These are phyloP conservation scores for Echria macrotheca DNA, from an alignment of 495 filamentous ascomycete genomes.

Conservation along the genomic window DNA sequence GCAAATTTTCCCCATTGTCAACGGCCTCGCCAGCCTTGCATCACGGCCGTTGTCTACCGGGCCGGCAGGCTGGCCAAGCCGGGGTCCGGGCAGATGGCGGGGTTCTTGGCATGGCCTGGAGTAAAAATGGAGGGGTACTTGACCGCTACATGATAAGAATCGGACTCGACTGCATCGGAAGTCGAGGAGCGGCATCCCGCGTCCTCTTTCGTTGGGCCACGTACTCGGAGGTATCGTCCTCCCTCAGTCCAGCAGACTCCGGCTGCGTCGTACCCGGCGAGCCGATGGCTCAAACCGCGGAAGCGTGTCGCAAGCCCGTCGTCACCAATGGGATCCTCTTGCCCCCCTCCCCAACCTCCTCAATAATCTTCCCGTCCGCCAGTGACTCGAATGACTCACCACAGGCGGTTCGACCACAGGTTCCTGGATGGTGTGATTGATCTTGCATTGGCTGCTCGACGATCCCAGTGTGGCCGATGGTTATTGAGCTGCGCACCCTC, in stretches of 20 bases:
- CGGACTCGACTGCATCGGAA: background rate
- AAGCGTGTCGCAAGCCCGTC: conserved; percentile 5
- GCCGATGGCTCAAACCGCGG: conserved; percentile 5
- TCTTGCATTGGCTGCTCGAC: too few species aligned
- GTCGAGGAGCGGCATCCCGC: too few species aligned
- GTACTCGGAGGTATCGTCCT: conserved; percentile 1
- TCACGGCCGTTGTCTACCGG: background rate
- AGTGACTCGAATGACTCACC: conserved; percentile 27
- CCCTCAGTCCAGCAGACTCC: background rate
- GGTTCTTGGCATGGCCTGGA: background rate
- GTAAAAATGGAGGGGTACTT: conserved; percentile 3
- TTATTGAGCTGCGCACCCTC: too few species aligned
- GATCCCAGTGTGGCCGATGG: too few species aligned
- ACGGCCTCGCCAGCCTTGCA: conserved; percentile 4
- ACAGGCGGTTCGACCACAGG: conserved; percentile 5
- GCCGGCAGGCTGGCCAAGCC: background rate
- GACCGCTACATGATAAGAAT: conserved; percentile 9
- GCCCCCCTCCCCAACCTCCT: conserved; percentile 10
- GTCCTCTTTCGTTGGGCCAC: conserved; percentile 12
- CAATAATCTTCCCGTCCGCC: background rate
- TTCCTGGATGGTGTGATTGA: conserved; percentile 9
- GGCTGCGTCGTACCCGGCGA: background rate
- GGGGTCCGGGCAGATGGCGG: conserved; percentile 5
- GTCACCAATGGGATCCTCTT: conserved; percentile 11
- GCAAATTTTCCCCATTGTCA: too few species aligned